phyloP scores from a whole-genome alignment of 257 asterid species.

The Henckelia pumila region DNA sequence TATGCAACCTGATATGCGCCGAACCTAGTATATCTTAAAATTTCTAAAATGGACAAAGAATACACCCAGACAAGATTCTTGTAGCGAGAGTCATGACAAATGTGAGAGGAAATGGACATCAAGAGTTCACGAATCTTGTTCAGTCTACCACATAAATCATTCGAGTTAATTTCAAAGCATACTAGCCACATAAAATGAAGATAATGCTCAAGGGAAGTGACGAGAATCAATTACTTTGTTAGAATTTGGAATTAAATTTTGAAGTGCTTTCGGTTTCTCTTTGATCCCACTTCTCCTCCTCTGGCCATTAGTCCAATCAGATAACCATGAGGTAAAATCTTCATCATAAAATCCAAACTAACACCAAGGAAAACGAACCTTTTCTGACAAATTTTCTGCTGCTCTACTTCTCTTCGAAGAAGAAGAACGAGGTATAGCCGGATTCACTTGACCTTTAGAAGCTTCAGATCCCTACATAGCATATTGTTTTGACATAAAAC shows the following conservation, averaged over 20 bases:
- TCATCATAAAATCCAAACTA: slow-evolving; percentile 11
- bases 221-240: slow-evolving; percentile 48
- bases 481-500: slow-evolving; percentile 15
- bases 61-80: too few relatives aligned
- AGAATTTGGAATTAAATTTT: slow-evolving; percentile 87
- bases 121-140: too few relatives aligned
- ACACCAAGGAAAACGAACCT: slow-evolving; percentile 45
- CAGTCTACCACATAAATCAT: slow-evolving; percentile 54
- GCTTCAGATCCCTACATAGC: slow-evolving; percentile 56
- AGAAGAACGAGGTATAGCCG: slow-evolving; percentile 49
- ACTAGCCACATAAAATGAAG: slow-evolving; percentile 1
- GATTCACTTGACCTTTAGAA: slow-evolving; percentile 40
- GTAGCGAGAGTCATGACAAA: too few relatives aligned
- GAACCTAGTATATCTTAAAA: too few relatives aligned
- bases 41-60: too few relatives aligned
- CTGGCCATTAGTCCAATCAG: slow-evolving; percentile 43
- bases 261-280: slow-evolving; percentile 92
- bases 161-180: slow-evolving; percentile 15
- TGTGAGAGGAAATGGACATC: too few relatives aligned
- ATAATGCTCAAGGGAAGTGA: slow-evolving; percentile 5
- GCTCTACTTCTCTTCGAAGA: slow-evolving; percentile 88
- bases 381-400: slow-evolving; percentile 90
- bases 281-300: slow-evolving; percentile 96
- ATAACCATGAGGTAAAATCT: slow-evolving; percentile 14
- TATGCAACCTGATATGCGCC: too few relatives aligned